These are phyloP conservation scores for Pyrenophora graminea DNA, from an alignment of 2,329 filamentous ascomycete genomes.

Conservation along the genomic window DNA sequence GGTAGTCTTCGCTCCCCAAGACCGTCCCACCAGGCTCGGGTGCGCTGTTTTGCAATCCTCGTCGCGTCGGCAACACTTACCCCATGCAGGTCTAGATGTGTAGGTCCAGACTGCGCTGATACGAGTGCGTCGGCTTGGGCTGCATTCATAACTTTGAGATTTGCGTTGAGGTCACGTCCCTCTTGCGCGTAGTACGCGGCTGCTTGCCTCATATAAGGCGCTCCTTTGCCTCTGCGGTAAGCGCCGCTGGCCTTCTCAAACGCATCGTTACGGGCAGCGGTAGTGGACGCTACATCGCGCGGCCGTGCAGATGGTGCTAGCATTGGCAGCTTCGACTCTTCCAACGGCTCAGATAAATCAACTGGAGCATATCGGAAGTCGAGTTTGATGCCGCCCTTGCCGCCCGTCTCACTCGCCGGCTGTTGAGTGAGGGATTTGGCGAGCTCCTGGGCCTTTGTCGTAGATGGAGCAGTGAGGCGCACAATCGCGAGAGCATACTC, in stretches of 20 bases:
- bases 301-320: conserved; percentile 37
- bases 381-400: conserved; percentile 52
- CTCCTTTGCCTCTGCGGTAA: conserved; percentile 67
- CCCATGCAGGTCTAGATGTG: conserved; percentile 78
- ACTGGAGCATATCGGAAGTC: conserved; percentile 53
- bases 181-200: conserved; percentile 78
- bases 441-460: conserved; percentile 62
- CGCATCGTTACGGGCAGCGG: conserved; percentile 54
- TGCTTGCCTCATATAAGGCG: conserved; percentile 70
- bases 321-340: conserved; percentile 32
- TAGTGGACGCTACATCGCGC: conserved; percentile 50
- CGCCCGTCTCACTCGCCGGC: conserved; percentile 31
- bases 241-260: conserved; percentile 63
- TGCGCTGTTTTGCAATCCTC: conserved; percentile 71
- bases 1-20: conserved; percentile 67
- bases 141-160: conserved; percentile 63
- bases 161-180: conserved; percentile 65
- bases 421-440: conserved; percentile 57
- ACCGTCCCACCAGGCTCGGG: conserved; percentile 74
- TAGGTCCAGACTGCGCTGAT: conserved; percentile 68
- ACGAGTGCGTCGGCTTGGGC: conserved; percentile 73
- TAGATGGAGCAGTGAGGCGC: conserved; percentile 61
- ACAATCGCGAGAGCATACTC: conserved; percentile 59
- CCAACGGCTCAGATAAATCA: conserved; percentile 40
- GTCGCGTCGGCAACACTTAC: conserved; percentile 80